Base-by-base conservation (phyloP, 78 protist genomes). In the Monocercomonoides exilis region DNA sequence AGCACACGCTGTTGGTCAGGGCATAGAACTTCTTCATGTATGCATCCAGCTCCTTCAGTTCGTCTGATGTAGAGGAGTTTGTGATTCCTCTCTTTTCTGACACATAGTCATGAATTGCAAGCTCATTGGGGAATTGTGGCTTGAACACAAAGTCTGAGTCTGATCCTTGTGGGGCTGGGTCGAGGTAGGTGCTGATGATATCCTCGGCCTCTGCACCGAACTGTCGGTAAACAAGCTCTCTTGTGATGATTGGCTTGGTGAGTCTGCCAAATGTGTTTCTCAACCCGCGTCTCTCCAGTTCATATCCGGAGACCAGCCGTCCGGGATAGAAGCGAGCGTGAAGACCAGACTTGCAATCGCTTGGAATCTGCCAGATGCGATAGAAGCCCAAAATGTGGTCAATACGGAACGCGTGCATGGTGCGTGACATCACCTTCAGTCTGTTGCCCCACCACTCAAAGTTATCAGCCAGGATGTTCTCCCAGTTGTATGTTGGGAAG, bases 401-500 rank as follows among this genome's bases (percentile, higher is more conserved):
- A 77, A 95, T 93, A 42, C 97, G 84, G 84, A 63, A 93, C n/a
- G 95, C 95, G 42, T 93, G 93, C 93, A 94, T 94, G 81, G 92
- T 93, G 21, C 84, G 85, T 32, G 92, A 81, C 94, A 93, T 91
- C 70, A 87, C 91, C 42, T 84, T 85, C 34, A 95, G 87, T 33
- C 97, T 63, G 5, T 45, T 11, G n/a, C 87, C n/a, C 96, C 96
- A 95, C 96, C 96, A 95, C 34, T n/a, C 84, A 89, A 87, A 94
- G 46, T 87, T 89, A 81, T 95, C 95, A 46, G 81, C 77, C 46
- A 42, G 77, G 94, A 94, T 94, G 2, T 43, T 88, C 36, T 87
- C 94, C 96, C 95, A 95, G 85, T 93, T 90, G 90, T 95, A 95
- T 0, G 97, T 92, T 80, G 97, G 97, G 92, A 95, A 95, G 34